phyloP scores from a whole-genome alignment of 768 basidiomycete species.

The Boletus coccyginus region DNA sequence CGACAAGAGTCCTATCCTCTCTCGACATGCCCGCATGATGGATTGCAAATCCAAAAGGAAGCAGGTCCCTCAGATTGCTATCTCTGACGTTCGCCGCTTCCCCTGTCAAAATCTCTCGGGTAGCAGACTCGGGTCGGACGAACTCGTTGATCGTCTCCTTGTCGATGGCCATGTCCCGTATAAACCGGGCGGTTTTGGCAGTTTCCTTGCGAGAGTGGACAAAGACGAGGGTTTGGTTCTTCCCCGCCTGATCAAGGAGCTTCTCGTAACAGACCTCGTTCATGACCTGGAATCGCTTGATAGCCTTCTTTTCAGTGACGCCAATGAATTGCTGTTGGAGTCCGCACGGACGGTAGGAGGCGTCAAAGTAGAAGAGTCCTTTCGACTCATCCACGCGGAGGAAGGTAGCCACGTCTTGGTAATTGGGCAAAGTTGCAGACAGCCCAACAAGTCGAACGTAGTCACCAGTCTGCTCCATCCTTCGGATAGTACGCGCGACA shows the following conservation, averaged over 20 bases:
- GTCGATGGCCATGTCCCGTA: conserved; percentile 93
- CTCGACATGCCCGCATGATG: conserved; percentile 97
- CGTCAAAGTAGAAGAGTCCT: conserved; percentile 97
- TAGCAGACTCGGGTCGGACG: conserved; percentile 89
- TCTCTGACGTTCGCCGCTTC: conserved; percentile 83
- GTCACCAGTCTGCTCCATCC: conserved; percentile 93
- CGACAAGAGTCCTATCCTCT: conserved; percentile 87
- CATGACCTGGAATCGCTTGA: conserved; percentile 96
- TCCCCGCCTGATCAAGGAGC: conserved; percentile 86
- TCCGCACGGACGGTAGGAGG: conserved; percentile 88
- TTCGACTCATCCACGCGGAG: conserved; percentile 89
- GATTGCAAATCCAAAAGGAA: conserved; percentile 96
- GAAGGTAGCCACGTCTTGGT: conserved; percentile 96
- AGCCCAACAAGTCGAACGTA: conserved; percentile 93
- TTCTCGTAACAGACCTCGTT: conserved; percentile 99
- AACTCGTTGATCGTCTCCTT: conserved; percentile 96
- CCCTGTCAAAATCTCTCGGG: conserved; percentile 82
- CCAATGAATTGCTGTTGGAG: conserved; percentile 97
- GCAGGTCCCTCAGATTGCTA: conserved; percentile 75
- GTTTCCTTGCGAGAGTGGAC: conserved; percentile 99
- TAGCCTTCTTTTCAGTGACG: conserved; percentile 98
- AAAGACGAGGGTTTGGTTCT: conserved; percentile 91
- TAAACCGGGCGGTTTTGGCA: conserved; percentile 93
- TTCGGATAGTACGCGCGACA: conserved; percentile 82
- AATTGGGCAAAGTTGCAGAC: conserved; percentile 97